Conservation (phyloP, 2,329 filamentous ascomycete genomes). For the Rhynchosporium agropyri region DNA sequence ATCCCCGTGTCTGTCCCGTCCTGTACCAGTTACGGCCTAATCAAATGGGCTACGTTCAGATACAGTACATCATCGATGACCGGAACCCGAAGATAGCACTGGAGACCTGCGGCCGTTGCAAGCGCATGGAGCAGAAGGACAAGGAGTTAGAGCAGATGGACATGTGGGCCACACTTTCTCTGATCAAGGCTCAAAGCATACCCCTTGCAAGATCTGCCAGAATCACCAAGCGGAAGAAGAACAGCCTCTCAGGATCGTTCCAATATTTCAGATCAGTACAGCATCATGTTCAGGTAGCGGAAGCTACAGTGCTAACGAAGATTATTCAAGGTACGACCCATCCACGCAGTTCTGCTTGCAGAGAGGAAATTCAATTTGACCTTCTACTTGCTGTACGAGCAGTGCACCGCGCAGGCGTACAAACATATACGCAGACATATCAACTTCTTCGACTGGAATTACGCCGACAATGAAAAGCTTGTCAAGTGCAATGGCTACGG, state of each 20-base stretch:
- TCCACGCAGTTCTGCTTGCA: conserved; percentile 19
- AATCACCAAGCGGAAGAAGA: conserved; percentile 32
- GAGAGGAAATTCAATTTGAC: conserved; percentile 7
- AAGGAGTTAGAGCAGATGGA: conserved; percentile 29
- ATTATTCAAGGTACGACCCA: conserved; percentile 19
- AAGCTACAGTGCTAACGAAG: conserved; percentile 26
- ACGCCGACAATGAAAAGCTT: too few species aligned
- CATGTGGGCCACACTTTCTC: conserved; percentile 26
- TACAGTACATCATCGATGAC: conserved; percentile 12
- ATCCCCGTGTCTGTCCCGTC: conserved; percentile 25
- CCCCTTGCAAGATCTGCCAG: conserved; percentile 32
- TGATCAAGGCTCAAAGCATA: conserved; percentile 31
- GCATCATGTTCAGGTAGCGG: conserved; percentile 21
- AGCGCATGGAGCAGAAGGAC: conserved; percentile 24
- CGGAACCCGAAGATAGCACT: conserved; percentile 29
- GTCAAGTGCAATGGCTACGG: too few species aligned
- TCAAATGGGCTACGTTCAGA: conserved; percentile 24
- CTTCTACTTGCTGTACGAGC: conserved; percentile 15
- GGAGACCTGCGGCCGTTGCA: conserved; percentile 28
- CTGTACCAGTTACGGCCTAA: conserved; percentile 25
- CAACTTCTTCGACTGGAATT: too few species aligned
- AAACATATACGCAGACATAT: conserved; percentile 10
- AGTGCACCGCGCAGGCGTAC: conserved; percentile 9
- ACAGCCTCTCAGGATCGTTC: conserved; percentile 29
- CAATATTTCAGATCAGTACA: conserved; percentile 26